phyloP scores from a whole-genome alignment of 768 basidiomycete genomes.

The Leucocoprinus leucothites region DNA sequence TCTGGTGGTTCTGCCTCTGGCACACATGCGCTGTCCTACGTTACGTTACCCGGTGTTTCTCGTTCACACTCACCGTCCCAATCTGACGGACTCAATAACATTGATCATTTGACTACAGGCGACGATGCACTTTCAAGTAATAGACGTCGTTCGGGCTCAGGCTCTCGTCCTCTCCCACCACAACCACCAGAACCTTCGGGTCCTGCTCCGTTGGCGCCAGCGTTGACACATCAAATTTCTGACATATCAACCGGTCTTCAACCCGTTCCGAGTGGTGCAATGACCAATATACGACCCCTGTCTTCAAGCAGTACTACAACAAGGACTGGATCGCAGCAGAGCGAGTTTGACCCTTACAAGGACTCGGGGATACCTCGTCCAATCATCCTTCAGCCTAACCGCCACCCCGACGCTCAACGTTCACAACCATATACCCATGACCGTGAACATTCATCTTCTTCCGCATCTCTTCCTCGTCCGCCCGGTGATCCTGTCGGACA shows the following conservation, averaged over 20 bases:
- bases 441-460: not conserved
- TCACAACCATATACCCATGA: not conserved
- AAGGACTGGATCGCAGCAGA: not conserved
- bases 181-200: not conserved
- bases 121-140: not conserved
- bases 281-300: not conserved
- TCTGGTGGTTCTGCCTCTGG: too few relatives aligned
- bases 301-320: not conserved
- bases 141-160: not conserved
- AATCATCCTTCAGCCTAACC: not conserved
- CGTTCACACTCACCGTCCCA: not conserved
- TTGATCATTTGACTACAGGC: not conserved
- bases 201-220: not conserved
- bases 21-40: not conserved
- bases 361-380: not conserved
- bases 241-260: not conserved
- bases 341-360: constrained; percentile 5
- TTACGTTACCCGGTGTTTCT: not conserved
- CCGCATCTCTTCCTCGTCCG: not conserved
- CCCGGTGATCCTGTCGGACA: constrained; percentile 2
- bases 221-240: not conserved
- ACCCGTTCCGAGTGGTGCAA: not conserved
- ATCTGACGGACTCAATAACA: not conserved
- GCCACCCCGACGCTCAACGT: not conserved
- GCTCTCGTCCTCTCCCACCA: not conserved